Conservation (phyloP, 148 eudicot species). For the Hydrangea macrophylla region DNA sequence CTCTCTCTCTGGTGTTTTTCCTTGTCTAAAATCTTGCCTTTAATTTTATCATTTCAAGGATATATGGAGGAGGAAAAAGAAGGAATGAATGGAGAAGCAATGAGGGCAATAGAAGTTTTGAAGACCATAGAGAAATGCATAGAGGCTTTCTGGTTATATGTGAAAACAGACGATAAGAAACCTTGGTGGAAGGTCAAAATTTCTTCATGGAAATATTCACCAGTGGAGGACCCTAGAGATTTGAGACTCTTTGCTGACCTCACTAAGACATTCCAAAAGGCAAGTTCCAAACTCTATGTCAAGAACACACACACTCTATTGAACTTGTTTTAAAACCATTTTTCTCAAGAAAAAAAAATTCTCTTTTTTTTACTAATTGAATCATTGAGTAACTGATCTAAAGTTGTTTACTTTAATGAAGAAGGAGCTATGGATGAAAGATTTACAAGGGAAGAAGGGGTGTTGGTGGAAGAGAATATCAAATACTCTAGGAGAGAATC, state of each 20-base stretch:
- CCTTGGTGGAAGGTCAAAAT: conserved; percentile 16
- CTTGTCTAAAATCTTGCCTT: not conserved
- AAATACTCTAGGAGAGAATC: conserved; percentile 12
- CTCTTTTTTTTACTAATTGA: too few species aligned
- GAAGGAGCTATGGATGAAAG: conserved; percentile 32
- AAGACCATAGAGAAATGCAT: conserved; percentile 32
- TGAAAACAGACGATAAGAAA: conserved; percentile 24
- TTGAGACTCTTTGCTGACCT: conserved; percentile 19
- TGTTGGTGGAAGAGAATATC: conserved; percentile 25
- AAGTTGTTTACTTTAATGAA: conserved; percentile 5
- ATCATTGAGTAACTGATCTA: not conserved
- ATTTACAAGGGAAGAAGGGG: conserved; percentile 21
- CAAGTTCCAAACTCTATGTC: not conserved
- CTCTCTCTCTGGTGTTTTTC: too few species aligned
- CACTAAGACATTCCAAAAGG: conserved; percentile 20
- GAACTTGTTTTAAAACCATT: not conserved
- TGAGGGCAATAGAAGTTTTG: conserved; percentile 19
- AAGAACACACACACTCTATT: not conserved
- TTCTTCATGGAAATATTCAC: conserved; percentile 18
- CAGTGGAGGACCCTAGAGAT: conserved; percentile 33
- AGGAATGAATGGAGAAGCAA: not conserved
- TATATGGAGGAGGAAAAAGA: conserved; percentile 6
- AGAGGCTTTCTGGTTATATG: conserved; percentile 22
- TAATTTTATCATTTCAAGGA: not conserved
- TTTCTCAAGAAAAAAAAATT: not conserved